A percentile compares a stretch with the other conserved stretches of the same genome.
Evolutionary conservation across 495 filamentous ascomycete genomes (phyloP).

Genomic region (Astrocystis sublimbata): DNA sequence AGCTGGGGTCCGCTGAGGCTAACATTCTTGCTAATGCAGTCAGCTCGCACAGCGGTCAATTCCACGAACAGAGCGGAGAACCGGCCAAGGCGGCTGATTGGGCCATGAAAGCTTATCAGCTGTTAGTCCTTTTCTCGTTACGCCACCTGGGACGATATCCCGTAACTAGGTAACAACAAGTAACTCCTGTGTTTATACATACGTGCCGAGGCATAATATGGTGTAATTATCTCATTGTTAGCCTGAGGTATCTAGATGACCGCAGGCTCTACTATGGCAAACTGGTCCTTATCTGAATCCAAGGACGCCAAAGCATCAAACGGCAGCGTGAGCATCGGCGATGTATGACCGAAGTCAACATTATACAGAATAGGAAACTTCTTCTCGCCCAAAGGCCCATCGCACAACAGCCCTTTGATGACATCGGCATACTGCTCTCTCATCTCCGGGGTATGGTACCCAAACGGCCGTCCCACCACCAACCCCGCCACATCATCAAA

Average conservation of each 20-base stretch:
- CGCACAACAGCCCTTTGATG: slow-evolving; percentile 26
- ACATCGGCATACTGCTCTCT: slow-evolving; percentile 23
- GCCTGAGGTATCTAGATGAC: slow-evolving; percentile 19
- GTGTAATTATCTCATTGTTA: background rate
- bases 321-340: slow-evolving; percentile 37
- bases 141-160: background rate
- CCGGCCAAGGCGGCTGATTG: slow-evolving; percentile 2
- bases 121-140: background rate
- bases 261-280: slow-evolving; percentile 34
- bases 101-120: slow-evolving; percentile 8
- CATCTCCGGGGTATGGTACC: slow-evolving; percentile 27
- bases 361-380: slow-evolving; percentile 32
- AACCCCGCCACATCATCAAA: slow-evolving; percentile 35
- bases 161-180: background rate
- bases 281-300: slow-evolving; percentile 35
- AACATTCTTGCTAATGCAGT: too few relatives aligned
- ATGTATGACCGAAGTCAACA: slow-evolving; percentile 40
- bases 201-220: background rate
- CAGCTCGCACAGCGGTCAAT: background rate
- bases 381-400: slow-evolving; percentile 22
- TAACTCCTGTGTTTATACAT: background rate
- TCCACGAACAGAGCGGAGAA: background rate
- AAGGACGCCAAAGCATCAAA: slow-evolving; percentile 28
- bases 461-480: slow-evolving; percentile 36
- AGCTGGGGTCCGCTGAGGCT: slow-evolving; percentile 9